A percentile compares a stretch with the other conserved stretches of the same genome.
phyloP scores from a whole-genome alignment of 768 basidiomycete species.

The Sporobolomyces roseus region DNA sequence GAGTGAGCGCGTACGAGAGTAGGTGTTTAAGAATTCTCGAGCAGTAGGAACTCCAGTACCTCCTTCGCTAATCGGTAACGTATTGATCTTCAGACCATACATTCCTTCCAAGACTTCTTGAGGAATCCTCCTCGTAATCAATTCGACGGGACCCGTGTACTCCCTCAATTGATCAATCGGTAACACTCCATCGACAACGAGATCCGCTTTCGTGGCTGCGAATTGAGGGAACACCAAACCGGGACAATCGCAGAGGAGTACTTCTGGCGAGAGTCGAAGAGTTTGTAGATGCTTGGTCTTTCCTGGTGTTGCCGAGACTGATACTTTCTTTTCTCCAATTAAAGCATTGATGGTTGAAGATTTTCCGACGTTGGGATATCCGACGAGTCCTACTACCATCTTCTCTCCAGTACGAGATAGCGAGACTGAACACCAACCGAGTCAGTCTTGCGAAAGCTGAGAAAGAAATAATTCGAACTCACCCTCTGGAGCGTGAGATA shows the following conservation, averaged over 20 bases:
- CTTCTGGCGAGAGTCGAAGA: conserved; percentile 79
- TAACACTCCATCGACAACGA: conserved; percentile 92
- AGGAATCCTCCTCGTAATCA: conserved; percentile 75
- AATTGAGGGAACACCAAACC: conserved; percentile 98
- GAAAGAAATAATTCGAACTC: neutral
- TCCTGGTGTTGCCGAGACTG: conserved; percentile 94
- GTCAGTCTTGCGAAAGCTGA: neutral
- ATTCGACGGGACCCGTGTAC: conserved; percentile 73
- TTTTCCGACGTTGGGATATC: conserved; percentile 98
- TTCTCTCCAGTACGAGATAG: conserved; percentile 56
- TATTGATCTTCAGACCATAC: conserved; percentile 77
- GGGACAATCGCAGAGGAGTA: conserved; percentile 92
- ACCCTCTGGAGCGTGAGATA: conserved; percentile 66
- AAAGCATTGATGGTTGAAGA: conserved; percentile 96
- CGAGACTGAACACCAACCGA: conserved; percentile 19
- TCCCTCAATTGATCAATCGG: conserved; percentile 97
- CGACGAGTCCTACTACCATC: conserved; percentile 82
- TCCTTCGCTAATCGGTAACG: conserved; percentile 68
- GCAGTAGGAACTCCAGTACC: conserved; percentile 66
- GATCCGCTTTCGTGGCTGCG: conserved; percentile 89
- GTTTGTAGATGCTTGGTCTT: conserved; percentile 99
- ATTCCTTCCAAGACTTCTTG: conserved; percentile 77
- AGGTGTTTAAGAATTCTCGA: conserved; percentile 76
- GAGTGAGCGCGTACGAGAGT: conserved; percentile 70
- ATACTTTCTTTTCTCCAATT: conserved; percentile 90